Conservation (phyloP, 2,329 filamentous ascomycete species). For the Myriosclerotinia scirpicola region DNA sequence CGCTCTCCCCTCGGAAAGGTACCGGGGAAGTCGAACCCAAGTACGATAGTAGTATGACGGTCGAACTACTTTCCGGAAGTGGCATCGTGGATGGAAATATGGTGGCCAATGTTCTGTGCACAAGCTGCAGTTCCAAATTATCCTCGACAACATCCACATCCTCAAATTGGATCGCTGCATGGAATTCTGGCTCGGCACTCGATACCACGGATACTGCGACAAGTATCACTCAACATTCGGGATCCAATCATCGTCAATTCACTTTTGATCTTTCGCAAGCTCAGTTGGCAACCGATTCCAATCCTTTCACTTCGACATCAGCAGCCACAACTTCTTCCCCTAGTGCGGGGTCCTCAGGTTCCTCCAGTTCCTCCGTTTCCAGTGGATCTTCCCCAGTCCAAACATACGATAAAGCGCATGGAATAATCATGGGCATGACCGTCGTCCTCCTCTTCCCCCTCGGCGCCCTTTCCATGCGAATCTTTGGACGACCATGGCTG, state of each 20-base stretch:
- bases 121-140: constrained; percentile 27
- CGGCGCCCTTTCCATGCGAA: constrained; percentile 59
- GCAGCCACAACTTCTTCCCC: constrained; percentile 23
- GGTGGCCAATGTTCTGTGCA: constrained; percentile 57
- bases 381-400: not conserved
- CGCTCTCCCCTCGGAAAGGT: constrained; percentile 53
- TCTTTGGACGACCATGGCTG: constrained; percentile 51
- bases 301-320: constrained; percentile 32
- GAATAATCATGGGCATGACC: constrained; percentile 60
- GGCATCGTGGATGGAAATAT: constrained; percentile 54
- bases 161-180: constrained; percentile 38
- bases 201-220: constrained; percentile 28
- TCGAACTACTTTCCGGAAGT: constrained; percentile 50
- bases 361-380: not conserved
- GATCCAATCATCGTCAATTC: constrained; percentile 25
- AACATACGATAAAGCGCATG: constrained; percentile 47
- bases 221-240: constrained; percentile 31
- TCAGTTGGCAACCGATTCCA: constrained; percentile 30
- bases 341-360: constrained; percentile 13
- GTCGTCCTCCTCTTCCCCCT: constrained; percentile 60
- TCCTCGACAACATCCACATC: constrained; percentile 27
- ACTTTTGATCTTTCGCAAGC: constrained; percentile 36
- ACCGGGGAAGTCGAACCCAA: constrained; percentile 47
- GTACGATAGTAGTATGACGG: constrained; percentile 44
- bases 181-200: constrained; percentile 33